A percentile compares a stretch with the other conserved stretches of the same genome.
Conservation (phyloP, 495 filamentous ascomycete genomes). For the Hamigera avellanea region DNA sequence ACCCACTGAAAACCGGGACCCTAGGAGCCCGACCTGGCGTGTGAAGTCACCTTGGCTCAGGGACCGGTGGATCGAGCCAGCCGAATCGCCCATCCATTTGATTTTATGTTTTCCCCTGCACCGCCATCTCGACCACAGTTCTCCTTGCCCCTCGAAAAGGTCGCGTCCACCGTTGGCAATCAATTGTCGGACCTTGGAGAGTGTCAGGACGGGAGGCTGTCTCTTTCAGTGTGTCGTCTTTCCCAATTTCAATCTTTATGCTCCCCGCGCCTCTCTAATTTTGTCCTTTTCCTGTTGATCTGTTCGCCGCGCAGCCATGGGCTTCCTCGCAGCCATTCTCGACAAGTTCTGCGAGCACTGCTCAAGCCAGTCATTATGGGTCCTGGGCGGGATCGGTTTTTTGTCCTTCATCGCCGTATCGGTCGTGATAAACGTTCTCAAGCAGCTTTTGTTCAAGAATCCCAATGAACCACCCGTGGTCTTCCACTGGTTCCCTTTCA, state of each 20-base stretch:
- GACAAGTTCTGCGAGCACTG: constrained; percentile 27
- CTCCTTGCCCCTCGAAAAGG: too few species aligned
- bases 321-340: constrained; percentile 26
- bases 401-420: constrained; percentile 24
- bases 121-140: too few species aligned
- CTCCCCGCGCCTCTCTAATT: too few species aligned
- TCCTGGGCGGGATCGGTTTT: constrained; percentile 14
- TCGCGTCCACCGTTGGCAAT: background rate
- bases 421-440: constrained; percentile 49
- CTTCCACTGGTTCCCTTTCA: constrained; percentile 52
- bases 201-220: background rate
- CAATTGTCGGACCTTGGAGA: constrained; percentile 3
- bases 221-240: constrained; percentile 2
- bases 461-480: constrained; percentile 50
- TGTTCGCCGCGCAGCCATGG: constrained; percentile 16
- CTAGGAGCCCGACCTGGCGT: too few species aligned
- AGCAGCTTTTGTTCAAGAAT: constrained; percentile 60
- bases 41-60: too few species aligned
- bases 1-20: too few species aligned
- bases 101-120: too few species aligned
- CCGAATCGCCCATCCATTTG: too few species aligned
- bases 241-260: background rate
- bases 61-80: too few species aligned
- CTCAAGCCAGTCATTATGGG: constrained; percentile 24
- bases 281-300: background rate